These are phyloP conservation scores for Pseudogymnoascus sp. DNA, from an alignment of 2,329 filamentous ascomycete species.

Conservation along the genomic window DNA sequence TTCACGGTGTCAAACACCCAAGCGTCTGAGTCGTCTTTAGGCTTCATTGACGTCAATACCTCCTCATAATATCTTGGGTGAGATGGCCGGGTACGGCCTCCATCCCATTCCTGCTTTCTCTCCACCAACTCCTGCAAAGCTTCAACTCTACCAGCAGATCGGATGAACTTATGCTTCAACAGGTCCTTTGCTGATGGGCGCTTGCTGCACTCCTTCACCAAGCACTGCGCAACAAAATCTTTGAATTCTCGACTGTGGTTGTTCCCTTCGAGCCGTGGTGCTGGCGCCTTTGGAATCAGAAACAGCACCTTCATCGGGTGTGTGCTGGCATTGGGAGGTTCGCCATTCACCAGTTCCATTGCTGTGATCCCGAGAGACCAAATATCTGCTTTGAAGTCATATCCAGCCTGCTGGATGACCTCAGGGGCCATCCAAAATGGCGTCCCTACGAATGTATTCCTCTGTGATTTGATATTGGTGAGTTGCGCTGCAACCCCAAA, in stretches of 20 bases:
- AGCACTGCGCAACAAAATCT: conserved; percentile 83
- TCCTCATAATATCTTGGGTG: conserved; percentile 88
- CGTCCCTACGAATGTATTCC: conserved; percentile 95
- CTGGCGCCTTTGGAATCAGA: conserved; percentile 79
- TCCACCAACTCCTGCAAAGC: conserved; percentile 79
- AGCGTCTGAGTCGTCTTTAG: conserved; percentile 65
- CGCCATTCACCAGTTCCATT: conserved; percentile 80
- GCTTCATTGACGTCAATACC: conserved; percentile 67
- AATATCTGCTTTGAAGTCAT: conserved; percentile 86
- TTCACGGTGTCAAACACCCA: conserved; percentile 97
- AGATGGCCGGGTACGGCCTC: conserved; percentile 57
- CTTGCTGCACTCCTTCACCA: conserved; percentile 84
- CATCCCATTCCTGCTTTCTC: conserved; percentile 75
- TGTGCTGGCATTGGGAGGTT: conserved; percentile 77
- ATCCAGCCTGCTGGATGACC: conserved; percentile 78
- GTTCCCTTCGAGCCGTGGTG: conserved; percentile 73
- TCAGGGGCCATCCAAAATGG: conserved; percentile 97
- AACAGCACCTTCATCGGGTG: conserved; percentile 94
- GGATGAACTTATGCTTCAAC: conserved; percentile 80
- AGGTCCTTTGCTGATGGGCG: conserved; percentile 81
- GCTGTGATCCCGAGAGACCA: conserved; percentile 91
- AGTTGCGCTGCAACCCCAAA: conserved; percentile 96
- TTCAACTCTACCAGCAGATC: conserved; percentile 79
- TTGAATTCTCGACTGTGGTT: conserved; percentile 84
- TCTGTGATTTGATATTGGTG: conserved; percentile 94